Evolutionary conservation across 129 eudicot species (phyloP), one percentile per base, ranked within the genome.

Genomic region (Flaveria bidentis): DNA sequence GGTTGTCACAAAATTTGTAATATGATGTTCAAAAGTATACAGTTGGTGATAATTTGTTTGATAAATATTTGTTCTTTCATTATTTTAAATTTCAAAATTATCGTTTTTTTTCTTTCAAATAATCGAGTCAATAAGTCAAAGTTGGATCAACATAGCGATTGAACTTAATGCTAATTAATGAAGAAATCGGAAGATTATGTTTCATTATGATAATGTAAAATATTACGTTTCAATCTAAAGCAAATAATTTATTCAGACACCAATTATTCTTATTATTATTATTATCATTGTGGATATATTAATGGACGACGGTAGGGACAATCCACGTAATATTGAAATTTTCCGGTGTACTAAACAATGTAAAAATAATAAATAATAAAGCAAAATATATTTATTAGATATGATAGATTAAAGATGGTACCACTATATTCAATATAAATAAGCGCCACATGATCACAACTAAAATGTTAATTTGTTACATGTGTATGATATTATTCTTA

Each of bases 151-250:
- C 62, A 28, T 28, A 28, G 45, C 12, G 10, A 2, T 14, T 62
- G 11, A 5, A 62, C 8, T 12, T 25, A 2, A 13, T 26, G 18
- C 18, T 13, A 13, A 30, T 62, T 62, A 0, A 62, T 30, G 45
- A 14, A 63, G 45, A 14, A 63, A 63, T 22, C 45, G 45, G 45
- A 63, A 63, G 69, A 63, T 14, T 28, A 62, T 5, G 45, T 28
- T 11, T 28, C 0, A 28, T 30, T 28, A 26, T 33, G 6, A 6
- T 63, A 33, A 33, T 4, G 39, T 33, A 33, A 33, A 33, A 33
- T 33, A 15, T 30, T 28, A 62, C 68, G 68, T 62, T 62, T 28
- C 1, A 62, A 62, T 30, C 68, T 62, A 62, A 62, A 62, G 45
- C 45, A 62, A 62, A 26, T 28, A 62, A 62, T 28, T 62, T 26